phyloP scores from a whole-genome alignment of 257 asterid species.

The Haberlea rhodopensis region DNA sequence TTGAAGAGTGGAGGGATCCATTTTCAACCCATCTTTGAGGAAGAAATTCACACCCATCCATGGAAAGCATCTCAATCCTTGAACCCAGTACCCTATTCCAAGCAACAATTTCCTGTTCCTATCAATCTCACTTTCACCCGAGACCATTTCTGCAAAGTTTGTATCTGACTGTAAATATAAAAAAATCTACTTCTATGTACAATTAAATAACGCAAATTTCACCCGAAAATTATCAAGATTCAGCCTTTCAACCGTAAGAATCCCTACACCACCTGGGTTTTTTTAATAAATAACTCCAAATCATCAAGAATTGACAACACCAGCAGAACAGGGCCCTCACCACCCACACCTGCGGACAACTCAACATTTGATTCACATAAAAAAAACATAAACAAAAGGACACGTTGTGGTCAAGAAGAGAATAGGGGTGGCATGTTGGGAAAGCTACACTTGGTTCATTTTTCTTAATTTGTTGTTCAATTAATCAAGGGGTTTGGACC shows the following conservation, averaged over 20 bases:
- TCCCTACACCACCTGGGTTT: not conserved
- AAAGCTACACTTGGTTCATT: not conserved
- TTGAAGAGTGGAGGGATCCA: constrained; percentile 84
- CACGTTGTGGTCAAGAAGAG: not conserved
- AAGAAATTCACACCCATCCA: constrained; percentile 94
- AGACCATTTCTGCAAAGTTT: constrained; percentile 30
- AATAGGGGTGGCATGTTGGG: not conserved
- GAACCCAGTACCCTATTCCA: constrained; percentile 84
- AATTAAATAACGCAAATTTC: not conserved
- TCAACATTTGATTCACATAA: not conserved
- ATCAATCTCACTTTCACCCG: constrained; percentile 29
- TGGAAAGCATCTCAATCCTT: constrained; percentile 92
- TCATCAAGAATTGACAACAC: not conserved
- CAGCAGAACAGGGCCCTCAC: not conserved
- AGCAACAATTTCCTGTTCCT: constrained; percentile 61
- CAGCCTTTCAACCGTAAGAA: constrained; percentile 11
- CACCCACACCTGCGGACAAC: not conserved
- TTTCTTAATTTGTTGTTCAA: not conserved
- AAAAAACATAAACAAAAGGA: not conserved
- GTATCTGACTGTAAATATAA: not conserved
- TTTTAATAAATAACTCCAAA: not conserved
- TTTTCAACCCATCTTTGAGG: constrained; percentile 76
- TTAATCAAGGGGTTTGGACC: no score
- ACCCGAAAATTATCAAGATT: constrained; percentile 9
- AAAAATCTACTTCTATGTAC: not conserved